Evolutionary conservation across 306 rosid genomes (phyloP).

Genomic region (Psophocarpus tetragonolobus): DNA sequence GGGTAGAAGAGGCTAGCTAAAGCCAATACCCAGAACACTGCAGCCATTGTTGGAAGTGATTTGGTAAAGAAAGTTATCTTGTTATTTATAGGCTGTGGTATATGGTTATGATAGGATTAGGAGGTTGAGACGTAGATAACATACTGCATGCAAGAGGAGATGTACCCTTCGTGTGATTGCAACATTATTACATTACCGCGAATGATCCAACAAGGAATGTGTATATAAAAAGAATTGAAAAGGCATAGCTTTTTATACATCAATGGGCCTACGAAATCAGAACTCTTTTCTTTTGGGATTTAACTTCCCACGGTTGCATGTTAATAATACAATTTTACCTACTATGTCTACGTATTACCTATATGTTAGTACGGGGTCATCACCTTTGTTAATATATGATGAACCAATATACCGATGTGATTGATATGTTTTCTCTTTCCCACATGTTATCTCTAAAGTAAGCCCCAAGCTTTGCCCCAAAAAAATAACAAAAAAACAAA

Average conservation of each 20-base stretch:
- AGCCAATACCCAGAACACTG: constrained; percentile 35
- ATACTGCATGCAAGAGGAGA: constrained; percentile 36
- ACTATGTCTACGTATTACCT: constrained; percentile 33
- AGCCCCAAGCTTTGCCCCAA: neutral
- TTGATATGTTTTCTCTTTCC: neutral
- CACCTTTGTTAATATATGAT: constrained; percentile 41
- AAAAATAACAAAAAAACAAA: neutral
- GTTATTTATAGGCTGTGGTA: constrained; percentile 35
- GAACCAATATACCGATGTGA: constrained; percentile 39
- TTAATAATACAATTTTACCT: constrained; percentile 37
- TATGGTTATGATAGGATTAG: constrained; percentile 7
- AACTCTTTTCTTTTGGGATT: neutral
- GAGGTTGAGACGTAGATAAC: constrained; percentile 35
- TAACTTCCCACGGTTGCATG: neutral
- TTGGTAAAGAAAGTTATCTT: neutral
- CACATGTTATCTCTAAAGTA: neutral
- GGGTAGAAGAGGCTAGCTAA: constrained; percentile 37
- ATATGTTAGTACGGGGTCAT: constrained; percentile 23
- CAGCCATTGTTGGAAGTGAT: constrained; percentile 38
- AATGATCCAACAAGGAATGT: constrained; percentile 12
- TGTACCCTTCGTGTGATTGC: constrained; percentile 42
- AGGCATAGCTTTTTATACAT: neutral
- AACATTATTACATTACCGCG: constrained; percentile 42
- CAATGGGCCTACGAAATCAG: neutral
- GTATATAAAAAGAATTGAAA: neutral